Conservation (phyloP, 495 filamentous ascomycete species). For the Lindgomyces ingoldianus region DNA sequence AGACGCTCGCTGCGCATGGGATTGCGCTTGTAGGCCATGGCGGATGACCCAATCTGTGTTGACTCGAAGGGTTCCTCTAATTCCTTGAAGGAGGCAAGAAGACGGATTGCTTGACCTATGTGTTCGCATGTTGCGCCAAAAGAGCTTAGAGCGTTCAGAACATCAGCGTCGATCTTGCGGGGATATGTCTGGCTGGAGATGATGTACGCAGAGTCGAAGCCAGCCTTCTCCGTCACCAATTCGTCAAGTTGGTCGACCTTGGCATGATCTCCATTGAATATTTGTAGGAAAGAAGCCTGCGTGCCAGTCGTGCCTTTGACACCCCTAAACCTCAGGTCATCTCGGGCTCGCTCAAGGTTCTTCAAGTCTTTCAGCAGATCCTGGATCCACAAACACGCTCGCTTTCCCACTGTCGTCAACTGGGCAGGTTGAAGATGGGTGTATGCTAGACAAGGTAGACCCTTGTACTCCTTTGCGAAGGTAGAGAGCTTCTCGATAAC, state of each 20-base stretch:
- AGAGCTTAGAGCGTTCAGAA: slow-evolving; percentile 76
- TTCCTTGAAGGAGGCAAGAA: slow-evolving; percentile 77
- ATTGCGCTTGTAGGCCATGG: slow-evolving; percentile 84
- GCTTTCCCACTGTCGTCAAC: slow-evolving; percentile 80
- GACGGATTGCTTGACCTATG: slow-evolving; percentile 74
- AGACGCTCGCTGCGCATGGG: slow-evolving; percentile 89
- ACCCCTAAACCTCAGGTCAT: slow-evolving; percentile 79
- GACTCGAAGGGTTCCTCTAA: slow-evolving; percentile 92
- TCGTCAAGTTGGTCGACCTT: slow-evolving; percentile 75
- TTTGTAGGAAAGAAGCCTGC: slow-evolving; percentile 76
- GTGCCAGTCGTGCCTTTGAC: slow-evolving; percentile 67
- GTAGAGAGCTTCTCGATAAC: slow-evolving; percentile 76
- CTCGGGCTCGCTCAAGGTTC: slow-evolving; percentile 72
- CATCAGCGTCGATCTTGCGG: slow-evolving; percentile 79
- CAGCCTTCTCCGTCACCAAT: slow-evolving; percentile 80
- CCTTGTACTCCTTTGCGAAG: slow-evolving; percentile 79
- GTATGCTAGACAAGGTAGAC: slow-evolving; percentile 67
- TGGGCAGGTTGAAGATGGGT: slow-evolving; percentile 76
- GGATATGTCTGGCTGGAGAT: slow-evolving; percentile 81
- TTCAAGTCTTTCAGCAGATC: slow-evolving; percentile 85
- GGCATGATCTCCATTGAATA: slow-evolving; percentile 75
- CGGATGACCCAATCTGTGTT: slow-evolving; percentile 57
- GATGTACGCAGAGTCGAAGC: slow-evolving; percentile 71
- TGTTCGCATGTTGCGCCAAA: slow-evolving; percentile 81
- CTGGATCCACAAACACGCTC: slow-evolving; percentile 81